phyloP scores from a whole-genome alignment of 2,329 filamentous ascomycete genomes.

The Scedosporium aurantiacum region DNA sequence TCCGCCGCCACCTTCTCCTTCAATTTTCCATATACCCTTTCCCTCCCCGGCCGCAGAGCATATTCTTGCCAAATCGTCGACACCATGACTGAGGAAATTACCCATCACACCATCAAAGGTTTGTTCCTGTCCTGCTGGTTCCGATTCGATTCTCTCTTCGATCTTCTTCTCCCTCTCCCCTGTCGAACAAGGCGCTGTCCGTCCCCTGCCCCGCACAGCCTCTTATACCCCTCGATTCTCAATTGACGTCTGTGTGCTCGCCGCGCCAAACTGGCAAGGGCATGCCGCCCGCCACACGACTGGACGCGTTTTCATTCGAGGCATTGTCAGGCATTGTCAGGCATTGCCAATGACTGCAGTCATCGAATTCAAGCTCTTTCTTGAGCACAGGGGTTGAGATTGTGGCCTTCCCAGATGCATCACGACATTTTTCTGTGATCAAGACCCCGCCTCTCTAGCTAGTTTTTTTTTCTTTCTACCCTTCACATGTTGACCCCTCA shows the following conservation, averaged over 20 bases:
- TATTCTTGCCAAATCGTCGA: not conserved
- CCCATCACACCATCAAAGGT: conserved; percentile 49
- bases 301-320: not conserved
- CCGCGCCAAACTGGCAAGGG: not conserved
- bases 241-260: not conserved
- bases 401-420: not conserved
- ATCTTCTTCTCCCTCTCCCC: not conserved
- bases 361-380: not conserved
- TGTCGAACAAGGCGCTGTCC: not conserved
- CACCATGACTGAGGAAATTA: conserved; percentile 28
- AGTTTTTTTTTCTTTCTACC: not conserved
- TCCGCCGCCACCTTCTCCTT: not conserved
- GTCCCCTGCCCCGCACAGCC: not conserved
- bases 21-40: conserved; percentile 1
- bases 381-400: not conserved
- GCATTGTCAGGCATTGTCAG: not conserved
- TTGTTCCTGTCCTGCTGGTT: conserved; percentile 18
- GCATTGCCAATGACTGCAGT: not conserved
- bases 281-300: not conserved
- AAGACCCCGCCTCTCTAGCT: not conserved
- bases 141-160: not conserved
- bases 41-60: not conserved
- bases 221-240: not conserved
- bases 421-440: not conserved
- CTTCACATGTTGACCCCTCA: not conserved